phyloP scores from a whole-genome alignment of 768 basidiomycete species.

The Cyathus striatus region DNA sequence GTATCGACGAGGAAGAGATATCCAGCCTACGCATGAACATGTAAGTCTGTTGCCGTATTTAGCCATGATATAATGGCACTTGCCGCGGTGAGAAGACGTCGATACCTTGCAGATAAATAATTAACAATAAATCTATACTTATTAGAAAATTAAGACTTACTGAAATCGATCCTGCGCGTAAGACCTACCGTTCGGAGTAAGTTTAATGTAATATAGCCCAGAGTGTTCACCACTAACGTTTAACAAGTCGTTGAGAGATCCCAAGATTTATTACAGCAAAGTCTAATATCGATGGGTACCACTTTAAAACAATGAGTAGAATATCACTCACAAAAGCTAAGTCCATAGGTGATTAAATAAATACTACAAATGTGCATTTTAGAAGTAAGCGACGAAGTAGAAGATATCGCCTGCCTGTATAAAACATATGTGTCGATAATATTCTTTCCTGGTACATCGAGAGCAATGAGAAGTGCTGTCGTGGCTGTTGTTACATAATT shows the following conservation, averaged over 20 bases:
- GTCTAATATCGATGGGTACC: slow-evolving; percentile 35
- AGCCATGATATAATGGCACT: slow-evolving; percentile 6
- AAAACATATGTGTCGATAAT: slow-evolving; percentile 61
- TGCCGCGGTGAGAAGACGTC: slow-evolving; percentile 79
- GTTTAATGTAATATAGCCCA: neutral
- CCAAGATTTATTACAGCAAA: slow-evolving; percentile 56
- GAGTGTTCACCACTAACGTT: slow-evolving; percentile 38
- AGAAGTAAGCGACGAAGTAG: slow-evolving; percentile 2
- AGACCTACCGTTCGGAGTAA: slow-evolving; percentile 36
- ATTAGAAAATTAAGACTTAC: slow-evolving; percentile 30
- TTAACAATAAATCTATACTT: neutral
- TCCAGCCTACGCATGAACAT: slow-evolving; percentile 41
- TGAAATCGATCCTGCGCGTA: slow-evolving; percentile 68
- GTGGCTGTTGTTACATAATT: slow-evolving; percentile 65
- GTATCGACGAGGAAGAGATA: slow-evolving; percentile 48
- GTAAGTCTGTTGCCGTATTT: neutral
- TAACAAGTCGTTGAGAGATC: slow-evolving; percentile 49
- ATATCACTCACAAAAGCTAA: slow-evolving; percentile 49
- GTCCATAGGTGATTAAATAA: slow-evolving; percentile 58
- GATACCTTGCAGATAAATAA: slow-evolving; percentile 40
- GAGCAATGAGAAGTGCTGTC: slow-evolving; percentile 57
- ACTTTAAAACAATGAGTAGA: neutral
- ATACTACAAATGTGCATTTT: slow-evolving; percentile 21
- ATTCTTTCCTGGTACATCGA: slow-evolving; percentile 48
- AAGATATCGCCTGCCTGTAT: slow-evolving; percentile 46